Evolutionary conservation across 192 early-diverging fungal genomes (phyloP), one percentile per base, ranked within the genome.

Genomic region (Gamsiella multidivaricata): DNA sequence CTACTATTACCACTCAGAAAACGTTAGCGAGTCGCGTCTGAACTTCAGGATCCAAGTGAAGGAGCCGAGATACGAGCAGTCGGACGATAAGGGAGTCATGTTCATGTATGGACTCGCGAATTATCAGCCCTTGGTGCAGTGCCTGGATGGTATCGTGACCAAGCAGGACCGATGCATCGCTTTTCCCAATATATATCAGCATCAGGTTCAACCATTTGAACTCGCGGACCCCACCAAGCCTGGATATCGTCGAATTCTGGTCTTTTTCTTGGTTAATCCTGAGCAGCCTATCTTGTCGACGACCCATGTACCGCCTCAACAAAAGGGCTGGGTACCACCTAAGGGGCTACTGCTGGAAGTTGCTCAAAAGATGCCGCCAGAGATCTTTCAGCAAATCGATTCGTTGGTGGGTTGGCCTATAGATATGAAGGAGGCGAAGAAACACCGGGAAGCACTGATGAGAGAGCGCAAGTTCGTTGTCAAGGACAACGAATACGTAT

Each of bases 151-250:
- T 1, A 67, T 89, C 18, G 78, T 83, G 20, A 82, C 83, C 22
- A 56, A 58, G 43, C 63, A 85, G 55, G 88, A 88, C 14, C 89
- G 91, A 18, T 86, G 84, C 62, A 64, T 93, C 29, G 89, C 84
- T 26, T 94, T 93, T 65, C 89, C 91, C 8, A 94, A 94, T 80
- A 63, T 79, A 20, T 86, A 85, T 55, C 93, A 93, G 81, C 92
- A 94, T 74, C 62, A 82, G 23, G 87, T 92, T 2, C 81, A 83
- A 8, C 81, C 84, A 0, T 92, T 94, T 65, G 61, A 74, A 54
- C 82, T 94, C 25, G 69, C 53, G 7, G 69, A 70, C 37, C 22
- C 50, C 0, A 70, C 57, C 50, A 86, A 86, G 39, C 84, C 86
- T 0, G 93, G 93, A 0, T 81, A 85, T 43, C 85, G 90, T 70